Base-by-base conservation (phyloP, 2,329 filamentous ascomycete genomes). In the Cercospora zeina region DNA sequence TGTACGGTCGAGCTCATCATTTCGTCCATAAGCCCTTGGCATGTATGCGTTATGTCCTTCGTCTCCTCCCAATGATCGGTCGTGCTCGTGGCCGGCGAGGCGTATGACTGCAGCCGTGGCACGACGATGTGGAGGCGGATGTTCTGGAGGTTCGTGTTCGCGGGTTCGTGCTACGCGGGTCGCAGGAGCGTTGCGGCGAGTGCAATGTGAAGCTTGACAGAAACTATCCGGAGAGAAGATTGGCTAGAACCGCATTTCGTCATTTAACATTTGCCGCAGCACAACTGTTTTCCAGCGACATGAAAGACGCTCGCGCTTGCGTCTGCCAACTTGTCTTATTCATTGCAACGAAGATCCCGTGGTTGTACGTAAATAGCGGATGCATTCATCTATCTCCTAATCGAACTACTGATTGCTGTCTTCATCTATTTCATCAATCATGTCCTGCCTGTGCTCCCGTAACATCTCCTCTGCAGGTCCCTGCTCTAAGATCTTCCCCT, bases 401-500 rank as follows among this genome's bases (percentile, higher is more conserved):
- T 7, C 6, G 39, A 14, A 21, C 39, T 45, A 45, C 21, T 45
- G 16, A 45, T 45, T 5, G 21, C 3, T 4, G 13, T 49, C 37
- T 59, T 56, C 49, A n/a, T 62, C 61, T 47, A 61, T 50, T 14
- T 61, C 54, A 37, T 64, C 61, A 31, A 62, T 45, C 62, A 61
- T 59, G 13, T 65, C 51, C 6, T 36, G 19, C 16, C 34, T 50
- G 21, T 59, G 50, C 19, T 59, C 61, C 11, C 16, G 54, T 36
- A 62, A 59, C 67, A 76, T 72, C 37, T 75, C 73, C 14, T 61
- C 68, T 2, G 74, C 72, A 5, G 66, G 68, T 0, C 74, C 75
- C 58, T 75, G 69, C 66, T 75, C 75, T 14, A 79, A 62, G 5
- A 85, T 73, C 63, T 73, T 78, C 0, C 83, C 83, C 63, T 81